These are phyloP conservation scores for Cryptosporidium andersoni DNA, from an alignment of 169 alveolate genomes.

Conservation along the genomic window DNA sequence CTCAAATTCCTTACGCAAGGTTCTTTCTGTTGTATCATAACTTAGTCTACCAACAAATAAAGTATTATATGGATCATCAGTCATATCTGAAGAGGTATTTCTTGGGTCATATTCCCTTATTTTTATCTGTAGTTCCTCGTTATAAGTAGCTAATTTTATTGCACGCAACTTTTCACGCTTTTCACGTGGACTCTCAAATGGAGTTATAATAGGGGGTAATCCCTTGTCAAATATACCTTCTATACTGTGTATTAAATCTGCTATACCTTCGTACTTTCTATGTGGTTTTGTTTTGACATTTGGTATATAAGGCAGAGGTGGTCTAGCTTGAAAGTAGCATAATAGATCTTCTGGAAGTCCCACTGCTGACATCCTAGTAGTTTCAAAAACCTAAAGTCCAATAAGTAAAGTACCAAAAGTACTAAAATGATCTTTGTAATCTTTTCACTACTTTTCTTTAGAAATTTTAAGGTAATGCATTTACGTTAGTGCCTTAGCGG, in stretches of 20 bases:
- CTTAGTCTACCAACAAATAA: conserved; percentile 80
- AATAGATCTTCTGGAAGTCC: conserved; percentile 49
- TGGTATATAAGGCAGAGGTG: conserved; percentile 59
- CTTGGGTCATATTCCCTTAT: conserved; percentile 12
- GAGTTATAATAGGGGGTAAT: conserved; percentile 13
- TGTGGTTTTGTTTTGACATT: conserved; percentile 31
- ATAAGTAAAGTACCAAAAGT: neutral
- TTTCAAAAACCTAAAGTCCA: neutral
- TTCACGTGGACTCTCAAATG: conserved; percentile 7
- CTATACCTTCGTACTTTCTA: conserved; percentile 24
- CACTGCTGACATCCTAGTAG: conserved; percentile 37
- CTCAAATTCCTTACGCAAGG: conserved; percentile 80
- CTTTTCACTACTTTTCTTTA: neutral
- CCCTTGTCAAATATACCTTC: conserved; percentile 54
- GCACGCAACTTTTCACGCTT: neutral
- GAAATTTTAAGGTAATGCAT: too few relatives aligned
- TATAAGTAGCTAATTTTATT: conserved; percentile 2
- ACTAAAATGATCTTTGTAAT: neutral
- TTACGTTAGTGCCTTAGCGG: too few relatives aligned
- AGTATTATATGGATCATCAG: conserved; percentile 83
- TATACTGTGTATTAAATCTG: conserved; percentile 9
- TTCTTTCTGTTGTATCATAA: conserved; percentile 81
- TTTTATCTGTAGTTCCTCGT: neutral
- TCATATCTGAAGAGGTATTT: conserved; percentile 6
- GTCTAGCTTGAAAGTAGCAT: conserved; percentile 56